Conservation (phyloP, 352 stramenopile species). For the Globisporangium canariense region DNA sequence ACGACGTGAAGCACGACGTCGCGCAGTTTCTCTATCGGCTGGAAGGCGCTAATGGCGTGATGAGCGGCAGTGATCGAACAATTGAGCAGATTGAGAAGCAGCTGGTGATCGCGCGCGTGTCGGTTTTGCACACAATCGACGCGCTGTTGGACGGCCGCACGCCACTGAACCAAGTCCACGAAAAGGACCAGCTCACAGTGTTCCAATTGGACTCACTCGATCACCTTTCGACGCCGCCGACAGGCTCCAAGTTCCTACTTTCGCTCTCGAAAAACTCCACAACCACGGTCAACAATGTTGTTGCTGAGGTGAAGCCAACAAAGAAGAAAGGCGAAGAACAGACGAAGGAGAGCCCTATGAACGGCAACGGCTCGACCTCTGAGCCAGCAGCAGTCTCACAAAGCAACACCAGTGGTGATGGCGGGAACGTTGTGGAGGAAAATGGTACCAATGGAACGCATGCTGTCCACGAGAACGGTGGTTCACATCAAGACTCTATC, state of each 20-base stretch:
- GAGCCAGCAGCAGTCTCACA: background rate
- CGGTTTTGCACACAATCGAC: slow-evolving; percentile 61
- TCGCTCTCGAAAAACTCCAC: background rate
- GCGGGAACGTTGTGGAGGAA: slow-evolving; percentile 16
- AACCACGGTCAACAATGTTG: background rate
- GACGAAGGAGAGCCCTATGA: background rate
- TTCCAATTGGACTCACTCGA: slow-evolving; percentile 57
- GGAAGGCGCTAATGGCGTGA: slow-evolving; percentile 9
- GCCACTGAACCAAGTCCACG: slow-evolving; percentile 66
- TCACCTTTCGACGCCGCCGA: background rate
- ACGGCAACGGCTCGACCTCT: background rate
- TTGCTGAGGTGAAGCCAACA: background rate
- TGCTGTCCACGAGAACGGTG: background rate
- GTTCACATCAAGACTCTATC: background rate
- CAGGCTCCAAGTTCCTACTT: background rate
- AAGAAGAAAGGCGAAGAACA: background rate
- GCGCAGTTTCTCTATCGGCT: slow-evolving; percentile 35
- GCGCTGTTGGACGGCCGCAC: slow-evolving; percentile 57
- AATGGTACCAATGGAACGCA: background rate
- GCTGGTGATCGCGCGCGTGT: slow-evolving; percentile 62
- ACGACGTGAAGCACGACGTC: slow-evolving; percentile 65
- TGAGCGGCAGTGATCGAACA: slow-evolving; percentile 11
- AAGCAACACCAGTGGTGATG: background rate
- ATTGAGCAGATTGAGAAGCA: slow-evolving; percentile 14
- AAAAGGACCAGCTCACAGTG: slow-evolving; percentile 68